Percentiles rank a stretch among this genome's conserved stretches.
Conservation (phyloP, 2,329 filamentous ascomycete genomes). For the Cladosporium colombiae region DNA sequence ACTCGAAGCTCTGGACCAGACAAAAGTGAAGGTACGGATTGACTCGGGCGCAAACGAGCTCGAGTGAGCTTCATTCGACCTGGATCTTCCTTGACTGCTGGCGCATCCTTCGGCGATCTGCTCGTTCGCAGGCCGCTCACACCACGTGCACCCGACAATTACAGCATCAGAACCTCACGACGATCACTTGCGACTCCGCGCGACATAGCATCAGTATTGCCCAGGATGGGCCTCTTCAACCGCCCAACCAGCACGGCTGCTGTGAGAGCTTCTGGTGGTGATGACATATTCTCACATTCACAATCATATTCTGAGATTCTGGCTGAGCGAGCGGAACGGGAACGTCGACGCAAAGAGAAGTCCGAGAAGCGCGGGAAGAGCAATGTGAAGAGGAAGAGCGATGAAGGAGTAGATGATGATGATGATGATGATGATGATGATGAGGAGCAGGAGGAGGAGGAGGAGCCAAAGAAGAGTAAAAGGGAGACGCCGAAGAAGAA, state of each 20-base stretch:
- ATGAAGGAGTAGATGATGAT: constrained; percentile 5
- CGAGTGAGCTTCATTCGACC: background rate
- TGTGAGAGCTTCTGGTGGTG: constrained; percentile 21
- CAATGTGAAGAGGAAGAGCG: constrained; percentile 14
- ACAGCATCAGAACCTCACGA: background rate
- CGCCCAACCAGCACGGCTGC: constrained; percentile 29
- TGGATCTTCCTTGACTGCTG: background rate
- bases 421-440: too few species aligned
- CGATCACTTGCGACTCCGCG: background rate
- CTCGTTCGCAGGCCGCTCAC: background rate
- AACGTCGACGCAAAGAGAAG: constrained; percentile 20
- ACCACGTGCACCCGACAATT: background rate
- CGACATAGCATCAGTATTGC: background rate
- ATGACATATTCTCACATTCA: constrained; percentile 48
- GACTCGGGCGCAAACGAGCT: constrained; percentile 1
- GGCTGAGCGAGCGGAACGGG: constrained; percentile 42
- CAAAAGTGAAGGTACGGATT: background rate
- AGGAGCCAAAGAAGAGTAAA: background rate
- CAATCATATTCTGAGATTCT: constrained; percentile 41
- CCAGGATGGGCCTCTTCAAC: constrained; percentile 36
- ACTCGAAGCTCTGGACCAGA: background rate
- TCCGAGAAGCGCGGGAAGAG: constrained; percentile 1
- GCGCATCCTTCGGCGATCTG: background rate
- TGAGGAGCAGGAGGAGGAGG: too few species aligned
- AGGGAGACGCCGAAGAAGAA: background rate